Percentiles rank a stretch among this genome's conserved stretches.
phyloP scores from a whole-genome alignment of 1,284 basidiomycete species.

The Apiotrichum domesticum region DNA sequence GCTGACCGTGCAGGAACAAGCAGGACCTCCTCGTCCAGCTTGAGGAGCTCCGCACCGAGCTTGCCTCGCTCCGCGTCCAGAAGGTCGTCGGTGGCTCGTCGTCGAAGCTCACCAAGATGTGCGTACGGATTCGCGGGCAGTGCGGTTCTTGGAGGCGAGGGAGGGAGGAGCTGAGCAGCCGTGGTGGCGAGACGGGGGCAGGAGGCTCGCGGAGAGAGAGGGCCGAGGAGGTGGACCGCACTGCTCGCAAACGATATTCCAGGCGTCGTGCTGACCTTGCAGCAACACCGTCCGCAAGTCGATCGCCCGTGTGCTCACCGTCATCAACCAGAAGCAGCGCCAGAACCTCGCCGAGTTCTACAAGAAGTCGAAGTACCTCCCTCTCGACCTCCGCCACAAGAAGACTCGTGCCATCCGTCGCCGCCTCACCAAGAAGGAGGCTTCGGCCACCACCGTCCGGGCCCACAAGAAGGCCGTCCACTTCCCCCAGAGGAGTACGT shows the following conservation, averaged over 20 bases:
- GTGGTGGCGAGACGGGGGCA: neutral
- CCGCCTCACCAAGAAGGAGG: constrained; percentile 84
- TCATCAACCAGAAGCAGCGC: constrained; percentile 97
- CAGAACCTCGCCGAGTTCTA: constrained; percentile 96
- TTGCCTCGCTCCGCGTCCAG: constrained; percentile 87
- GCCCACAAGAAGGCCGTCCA: constrained; percentile 89
- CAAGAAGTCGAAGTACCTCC: constrained; percentile 83
- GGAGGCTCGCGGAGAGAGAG: neutral
- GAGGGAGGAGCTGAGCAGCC: neutral
- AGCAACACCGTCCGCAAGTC: constrained; percentile 98
- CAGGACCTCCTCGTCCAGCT: constrained; percentile 96
- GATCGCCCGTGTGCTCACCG: constrained; percentile 95
- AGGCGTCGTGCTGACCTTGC: constrained; percentile 5
- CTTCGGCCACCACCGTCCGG: constrained; percentile 74
- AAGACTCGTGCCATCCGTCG: constrained; percentile 98
- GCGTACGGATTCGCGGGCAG: constrained; percentile 42
- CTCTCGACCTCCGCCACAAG: constrained; percentile 96
- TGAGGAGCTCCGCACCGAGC: constrained; percentile 90
- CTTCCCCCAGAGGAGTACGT: constrained; percentile 62
- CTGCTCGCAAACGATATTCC: neutral
- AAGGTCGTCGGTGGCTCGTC: constrained; percentile 96
- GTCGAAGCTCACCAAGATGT: constrained; percentile 97
- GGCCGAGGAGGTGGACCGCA: too few relatives aligned
- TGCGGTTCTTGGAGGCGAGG: neutral
- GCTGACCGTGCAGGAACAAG: constrained; percentile 59